Conservation (phyloP, 768 basidiomycete species). For the Hirschioporus abietinus region DNA sequence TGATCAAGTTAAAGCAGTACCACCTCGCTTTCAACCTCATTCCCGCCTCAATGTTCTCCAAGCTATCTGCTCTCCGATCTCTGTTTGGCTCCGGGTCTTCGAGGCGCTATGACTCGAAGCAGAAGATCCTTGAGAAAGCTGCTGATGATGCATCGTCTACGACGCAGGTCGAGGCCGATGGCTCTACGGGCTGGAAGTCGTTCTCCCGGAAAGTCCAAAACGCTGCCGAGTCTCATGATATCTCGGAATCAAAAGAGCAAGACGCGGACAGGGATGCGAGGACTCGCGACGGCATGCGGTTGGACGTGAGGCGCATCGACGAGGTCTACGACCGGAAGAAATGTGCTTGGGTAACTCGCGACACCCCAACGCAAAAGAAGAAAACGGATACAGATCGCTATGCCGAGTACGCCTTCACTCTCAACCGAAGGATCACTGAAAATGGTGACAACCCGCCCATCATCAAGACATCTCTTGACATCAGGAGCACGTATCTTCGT, state of each 20-base stretch:
- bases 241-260: not conserved
- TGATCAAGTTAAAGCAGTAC: not conserved
- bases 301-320: slow-evolving; percentile 21
- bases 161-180: not conserved
- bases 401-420: slow-evolving; percentile 21
- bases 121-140: not conserved
- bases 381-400: slow-evolving; percentile 10
- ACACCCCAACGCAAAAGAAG: slow-evolving; percentile 1
- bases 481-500: slow-evolving; percentile 55
- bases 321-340: slow-evolving; percentile 19
- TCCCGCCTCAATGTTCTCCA: not conserved
- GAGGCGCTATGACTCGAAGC: not conserved
- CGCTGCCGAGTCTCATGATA: not conserved
- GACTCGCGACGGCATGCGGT: not conserved
- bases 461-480: slow-evolving; percentile 17
- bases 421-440: slow-evolving; percentile 22
- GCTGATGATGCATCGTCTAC: not conserved
- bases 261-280: not conserved
- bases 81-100: not conserved
- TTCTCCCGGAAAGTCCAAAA: not conserved
- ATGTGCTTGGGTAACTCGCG: slow-evolving; percentile 16
- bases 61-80: not conserved
- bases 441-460: slow-evolving; percentile 17
- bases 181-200: not conserved
- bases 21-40: not conserved